phyloP scores from a whole-genome alignment of 164 flowering plant genomes.

The Aristolochia californica region DNA sequence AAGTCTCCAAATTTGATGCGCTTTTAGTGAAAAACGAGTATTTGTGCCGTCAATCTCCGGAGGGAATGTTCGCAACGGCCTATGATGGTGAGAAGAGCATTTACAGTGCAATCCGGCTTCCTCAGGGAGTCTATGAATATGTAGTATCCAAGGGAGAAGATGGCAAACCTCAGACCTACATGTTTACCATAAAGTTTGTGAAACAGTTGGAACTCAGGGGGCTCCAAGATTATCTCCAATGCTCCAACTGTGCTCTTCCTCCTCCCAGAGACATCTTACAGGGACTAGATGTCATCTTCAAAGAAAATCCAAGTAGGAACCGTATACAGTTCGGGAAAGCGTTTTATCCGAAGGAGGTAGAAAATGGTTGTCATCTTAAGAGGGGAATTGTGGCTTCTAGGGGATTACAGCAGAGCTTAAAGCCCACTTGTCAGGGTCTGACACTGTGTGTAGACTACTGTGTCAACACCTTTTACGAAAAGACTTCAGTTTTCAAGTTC shows the following conservation, averaged over 20 bases:
- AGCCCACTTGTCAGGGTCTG: constrained; percentile 50
- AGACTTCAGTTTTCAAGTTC: constrained; percentile 39
- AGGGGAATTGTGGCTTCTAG: constrained; percentile 38
- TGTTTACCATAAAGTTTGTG: constrained; percentile 33
- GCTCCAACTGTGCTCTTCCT: constrained; percentile 8
- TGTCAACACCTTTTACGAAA: constrained; percentile 43
- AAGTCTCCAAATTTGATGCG: constrained; percentile 24
- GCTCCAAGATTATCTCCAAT: constrained; percentile 33
- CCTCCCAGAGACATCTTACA: constrained; percentile 55
- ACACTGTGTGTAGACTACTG: constrained; percentile 51
- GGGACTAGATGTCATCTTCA: constrained; percentile 67
- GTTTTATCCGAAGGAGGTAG: constrained; percentile 20
- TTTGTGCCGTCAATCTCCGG: constrained; percentile 17
- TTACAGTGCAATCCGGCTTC: constrained; percentile 44
- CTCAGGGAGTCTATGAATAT: constrained; percentile 34
- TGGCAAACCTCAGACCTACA: constrained; percentile 11
- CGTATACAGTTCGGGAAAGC: constrained; percentile 32
- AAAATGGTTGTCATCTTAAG: constrained; percentile 25
- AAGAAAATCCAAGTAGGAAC: constrained; percentile 39
- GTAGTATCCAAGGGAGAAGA: constrained; percentile 32
- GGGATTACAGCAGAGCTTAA: constrained; percentile 53
- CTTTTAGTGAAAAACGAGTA: constrained; percentile 21
- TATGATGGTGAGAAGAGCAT: constrained; percentile 64
- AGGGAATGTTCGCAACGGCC: constrained; percentile 23
- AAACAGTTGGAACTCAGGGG: constrained; percentile 26